phyloP scores from a whole-genome alignment of 2,329 filamentous ascomycete genomes.

The Calonectria fujianensis region DNA sequence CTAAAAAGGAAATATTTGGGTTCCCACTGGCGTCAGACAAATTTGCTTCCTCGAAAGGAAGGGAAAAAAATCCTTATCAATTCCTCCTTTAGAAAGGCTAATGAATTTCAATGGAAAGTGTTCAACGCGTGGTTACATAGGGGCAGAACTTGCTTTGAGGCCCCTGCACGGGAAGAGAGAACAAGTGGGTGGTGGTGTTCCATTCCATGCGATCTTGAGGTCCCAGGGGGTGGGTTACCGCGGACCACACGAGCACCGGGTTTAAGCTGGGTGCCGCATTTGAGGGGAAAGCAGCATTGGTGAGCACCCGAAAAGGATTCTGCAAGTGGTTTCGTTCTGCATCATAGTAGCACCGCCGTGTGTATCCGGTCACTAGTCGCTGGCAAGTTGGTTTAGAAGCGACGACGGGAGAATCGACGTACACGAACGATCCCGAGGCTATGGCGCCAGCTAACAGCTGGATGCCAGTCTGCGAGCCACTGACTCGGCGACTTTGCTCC shows the following conservation, averaged over 20 bases:
- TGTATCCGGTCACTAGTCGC: neutral
- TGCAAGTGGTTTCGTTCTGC: slow-evolving; percentile 8
- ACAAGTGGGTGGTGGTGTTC: slow-evolving; percentile 32
- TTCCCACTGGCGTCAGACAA: slow-evolving; percentile 4
- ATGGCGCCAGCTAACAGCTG: slow-evolving; percentile 34
- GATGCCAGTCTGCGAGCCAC: slow-evolving; percentile 27
- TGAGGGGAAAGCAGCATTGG: neutral
- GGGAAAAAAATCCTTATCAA: slow-evolving; percentile 12
- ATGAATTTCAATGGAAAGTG: slow-evolving; percentile 11
- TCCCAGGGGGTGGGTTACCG: slow-evolving; percentile 22
- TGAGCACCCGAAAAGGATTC: neutral
- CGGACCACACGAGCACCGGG: slow-evolving; percentile 16
- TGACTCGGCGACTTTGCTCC: slow-evolving; percentile 32
- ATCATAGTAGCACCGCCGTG: neutral
- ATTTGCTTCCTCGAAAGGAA: neutral
- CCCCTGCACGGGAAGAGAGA: slow-evolving; percentile 36
- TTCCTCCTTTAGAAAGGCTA: neutral
- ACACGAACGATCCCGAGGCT: slow-evolving; percentile 43
- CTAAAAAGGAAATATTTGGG: neutral
- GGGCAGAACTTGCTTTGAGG: slow-evolving; percentile 8
- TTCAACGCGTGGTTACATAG: slow-evolving; percentile 18
- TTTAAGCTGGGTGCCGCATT: neutral
- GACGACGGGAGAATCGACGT: slow-evolving; percentile 25
- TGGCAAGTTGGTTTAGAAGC: slow-evolving; percentile 9
- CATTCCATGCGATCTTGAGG: slow-evolving; percentile 31